Base-by-base conservation (phyloP, 208 protist genomes). In the Porcisia hertigi region DNA sequence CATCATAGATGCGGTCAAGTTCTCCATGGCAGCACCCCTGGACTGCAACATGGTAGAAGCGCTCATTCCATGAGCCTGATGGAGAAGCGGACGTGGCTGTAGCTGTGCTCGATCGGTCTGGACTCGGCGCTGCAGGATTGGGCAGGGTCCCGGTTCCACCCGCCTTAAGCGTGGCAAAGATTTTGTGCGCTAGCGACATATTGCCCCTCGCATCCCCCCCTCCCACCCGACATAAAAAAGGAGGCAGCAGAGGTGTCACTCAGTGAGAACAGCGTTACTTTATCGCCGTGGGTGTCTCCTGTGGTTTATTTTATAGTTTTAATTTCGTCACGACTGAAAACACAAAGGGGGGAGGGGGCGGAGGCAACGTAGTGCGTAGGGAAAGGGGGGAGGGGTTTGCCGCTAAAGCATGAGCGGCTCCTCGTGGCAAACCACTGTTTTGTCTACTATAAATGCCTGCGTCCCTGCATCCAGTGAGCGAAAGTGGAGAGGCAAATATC, bases 11-110 rank as follows among this genome's bases (percentile, higher is more conserved):
- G 16, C 73, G 73, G 58, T 99, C 96, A 9, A 99, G 89, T 74
- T 99, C 98, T 30, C 99, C 99, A 83, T 99, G 99, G 75, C 90
- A 91, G 89, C 99, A 99, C 1, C 99, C 99, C 71, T 98, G 94
- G 11, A 99, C 92, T 4, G 98, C 99, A 30, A 99, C 87, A 63
- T 98, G 86, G 45, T 79, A 88, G 18, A 83, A 79, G 49, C 71
- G 64, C 60, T 77, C 79, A 49, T 71, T 78, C 77, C 77, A 82
- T 36, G 71, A 60, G 57, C 43, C 12, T n/a, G 54, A 36, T 20
- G 73, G 66, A 59, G 77, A 75, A 34, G 74, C 39, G 6, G 82
- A 62, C 25, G 55, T 54, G 47, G 55, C 14, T 1, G 65, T 18
- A 34, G 36, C 36, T 36, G 36, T 63, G 30, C 11, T 30, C 18